Evolutionary conservation across 495 filamentous ascomycete species (phyloP).

Genomic region (Neurospora sp.): DNA sequence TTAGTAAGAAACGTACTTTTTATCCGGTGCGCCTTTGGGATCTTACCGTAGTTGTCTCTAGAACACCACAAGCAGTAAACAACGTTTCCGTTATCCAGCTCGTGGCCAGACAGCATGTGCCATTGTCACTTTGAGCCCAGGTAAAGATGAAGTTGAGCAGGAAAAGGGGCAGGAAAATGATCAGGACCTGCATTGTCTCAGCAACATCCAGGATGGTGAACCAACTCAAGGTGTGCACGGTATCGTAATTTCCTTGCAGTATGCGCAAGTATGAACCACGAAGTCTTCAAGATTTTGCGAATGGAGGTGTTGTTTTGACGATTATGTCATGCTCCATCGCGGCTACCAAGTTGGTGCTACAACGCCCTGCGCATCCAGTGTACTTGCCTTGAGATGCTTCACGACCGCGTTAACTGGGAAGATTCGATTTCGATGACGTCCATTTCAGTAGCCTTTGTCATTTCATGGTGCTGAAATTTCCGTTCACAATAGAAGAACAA

Average conservation of each 20-base stretch:
- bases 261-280: not conserved
- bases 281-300: not conserved
- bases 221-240: not conserved
- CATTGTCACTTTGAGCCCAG: not conserved
- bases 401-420: not conserved
- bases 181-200: not conserved
- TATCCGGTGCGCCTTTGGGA: not conserved
- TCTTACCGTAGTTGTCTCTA: slow-evolving; percentile 9
- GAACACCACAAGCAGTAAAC: slow-evolving; percentile 5
- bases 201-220: not conserved
- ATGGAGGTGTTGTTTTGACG: not conserved
- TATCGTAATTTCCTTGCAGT: not conserved
- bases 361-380: not conserved
- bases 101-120: slow-evolving; percentile 8
- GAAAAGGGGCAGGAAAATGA: not conserved
- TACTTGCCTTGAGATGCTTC: not conserved
- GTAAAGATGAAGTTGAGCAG: not conserved
- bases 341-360: not conserved
- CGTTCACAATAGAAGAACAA: not conserved
- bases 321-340: not conserved
- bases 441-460: not conserved
- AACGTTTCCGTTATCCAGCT: slow-evolving; percentile 14
- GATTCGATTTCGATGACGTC: not conserved
- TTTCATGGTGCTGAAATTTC: not conserved
- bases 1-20: not conserved